Conservation (phyloP, 106 monocot species). For the Chionographis japonica region DNA sequence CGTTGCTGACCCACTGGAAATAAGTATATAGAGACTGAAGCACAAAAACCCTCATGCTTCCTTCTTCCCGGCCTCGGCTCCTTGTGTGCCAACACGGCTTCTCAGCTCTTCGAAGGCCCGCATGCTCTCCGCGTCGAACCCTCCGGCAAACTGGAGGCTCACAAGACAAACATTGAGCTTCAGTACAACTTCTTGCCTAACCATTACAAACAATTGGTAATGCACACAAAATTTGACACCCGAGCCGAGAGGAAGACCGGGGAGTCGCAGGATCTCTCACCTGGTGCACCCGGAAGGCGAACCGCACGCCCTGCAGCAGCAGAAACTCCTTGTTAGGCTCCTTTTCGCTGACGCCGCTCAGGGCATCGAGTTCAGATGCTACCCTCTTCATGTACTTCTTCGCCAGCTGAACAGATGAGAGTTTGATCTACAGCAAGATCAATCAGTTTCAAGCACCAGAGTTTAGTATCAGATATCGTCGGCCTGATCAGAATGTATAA, state of each 20-base stretch:
- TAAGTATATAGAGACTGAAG: neutral
- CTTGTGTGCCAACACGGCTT: slow-evolving; percentile 14
- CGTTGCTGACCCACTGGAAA: too few species aligned
- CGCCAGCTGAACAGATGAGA: slow-evolving; percentile 35
- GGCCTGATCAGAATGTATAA: too few species aligned
- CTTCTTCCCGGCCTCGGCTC: slow-evolving; percentile 1
- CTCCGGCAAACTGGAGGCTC: slow-evolving; percentile 30
- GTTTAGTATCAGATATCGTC: too few species aligned
- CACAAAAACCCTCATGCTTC: neutral
- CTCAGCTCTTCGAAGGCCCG: slow-evolving; percentile 35
- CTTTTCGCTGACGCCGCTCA: slow-evolving; percentile 19
- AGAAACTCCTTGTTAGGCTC: slow-evolving; percentile 34
- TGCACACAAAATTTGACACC: too few species aligned
- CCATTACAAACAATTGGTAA: too few species aligned
- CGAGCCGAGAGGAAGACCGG: too few species aligned
- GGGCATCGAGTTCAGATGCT: slow-evolving; percentile 28
- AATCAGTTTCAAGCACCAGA: neutral
- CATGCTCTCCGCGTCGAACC: slow-evolving; percentile 37
- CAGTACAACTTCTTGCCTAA: too few species aligned
- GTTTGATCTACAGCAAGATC: slow-evolving; percentile 19
- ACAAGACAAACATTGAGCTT: neutral
- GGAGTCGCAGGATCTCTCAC: neutral
- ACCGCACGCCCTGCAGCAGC: slow-evolving; percentile 32
- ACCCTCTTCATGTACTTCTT: slow-evolving; percentile 43
- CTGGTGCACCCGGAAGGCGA: slow-evolving; percentile 40